These are phyloP conservation scores for Botrytis paeoniae DNA, from an alignment of 2,329 filamentous ascomycete genomes.

Conservation along the genomic window DNA sequence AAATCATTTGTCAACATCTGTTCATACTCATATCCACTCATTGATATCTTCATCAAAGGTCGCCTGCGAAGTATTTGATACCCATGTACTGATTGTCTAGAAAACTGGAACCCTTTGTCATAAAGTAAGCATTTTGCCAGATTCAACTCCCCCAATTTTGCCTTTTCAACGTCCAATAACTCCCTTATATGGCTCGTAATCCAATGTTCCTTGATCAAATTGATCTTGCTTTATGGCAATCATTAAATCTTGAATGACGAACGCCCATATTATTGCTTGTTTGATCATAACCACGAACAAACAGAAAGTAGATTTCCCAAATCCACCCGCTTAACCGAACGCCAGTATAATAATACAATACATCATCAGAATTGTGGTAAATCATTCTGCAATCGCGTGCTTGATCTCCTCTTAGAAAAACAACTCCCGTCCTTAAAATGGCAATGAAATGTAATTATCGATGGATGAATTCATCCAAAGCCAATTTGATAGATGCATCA, in stretches of 20 bases:
- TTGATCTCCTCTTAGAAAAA: conserved; percentile 17
- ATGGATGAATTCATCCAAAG: not conserved
- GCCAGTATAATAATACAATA: conserved; percentile 24
- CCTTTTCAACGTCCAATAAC: not conserved
- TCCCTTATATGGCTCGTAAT: not conserved
- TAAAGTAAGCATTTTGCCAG: not conserved
- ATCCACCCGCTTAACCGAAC: not conserved
- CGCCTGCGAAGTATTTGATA: not conserved
- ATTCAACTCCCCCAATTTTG: not conserved
- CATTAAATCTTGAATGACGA: not conserved
- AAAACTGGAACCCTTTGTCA: not conserved
- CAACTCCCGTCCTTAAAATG: not conserved
- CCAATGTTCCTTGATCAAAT: not conserved
- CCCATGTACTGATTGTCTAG: not conserved
- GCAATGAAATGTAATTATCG: not conserved
- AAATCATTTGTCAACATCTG: not conserved
- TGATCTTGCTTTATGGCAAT: not conserved
- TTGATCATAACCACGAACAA: not conserved
- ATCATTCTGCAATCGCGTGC: not conserved
- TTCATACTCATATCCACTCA: not conserved
- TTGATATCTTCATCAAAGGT: not conserved
- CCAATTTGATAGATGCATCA: not conserved
- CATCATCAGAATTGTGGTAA: conserved; percentile 26
- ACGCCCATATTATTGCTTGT: not conserved
- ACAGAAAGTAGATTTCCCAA: not conserved